Evolutionary conservation across 2,329 filamentous ascomycete species (phyloP).

Genomic region (Graphilbum ipis-grandicollis): DNA sequence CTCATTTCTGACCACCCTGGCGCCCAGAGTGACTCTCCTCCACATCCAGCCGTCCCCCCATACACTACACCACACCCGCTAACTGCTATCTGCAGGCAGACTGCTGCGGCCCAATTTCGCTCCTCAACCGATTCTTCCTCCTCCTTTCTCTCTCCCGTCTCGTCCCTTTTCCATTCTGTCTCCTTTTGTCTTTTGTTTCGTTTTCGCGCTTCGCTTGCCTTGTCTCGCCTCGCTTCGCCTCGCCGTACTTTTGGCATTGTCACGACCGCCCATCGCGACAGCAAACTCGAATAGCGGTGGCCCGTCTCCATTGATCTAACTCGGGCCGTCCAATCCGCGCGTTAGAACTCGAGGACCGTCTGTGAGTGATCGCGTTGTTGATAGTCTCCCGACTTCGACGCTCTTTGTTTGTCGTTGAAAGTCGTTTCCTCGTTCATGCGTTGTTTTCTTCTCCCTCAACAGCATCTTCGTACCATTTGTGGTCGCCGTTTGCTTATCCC

Average conservation of each 20-base stretch:
- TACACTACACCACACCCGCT: not conserved
- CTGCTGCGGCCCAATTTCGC: not conserved
- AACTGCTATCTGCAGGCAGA: too few species aligned
- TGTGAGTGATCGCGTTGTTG: too few species aligned
- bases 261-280: too few species aligned
- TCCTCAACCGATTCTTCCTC: not conserved
- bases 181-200: not conserved
- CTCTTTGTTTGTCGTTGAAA: too few species aligned
- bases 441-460: too few species aligned
- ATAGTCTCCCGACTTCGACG: too few species aligned
- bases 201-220: conserved; percentile 9
- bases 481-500: too few species aligned
- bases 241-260: not conserved
- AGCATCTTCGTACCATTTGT: too few species aligned
- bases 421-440: too few species aligned
- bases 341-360: too few species aligned
- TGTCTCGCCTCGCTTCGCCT: conserved; percentile 1
- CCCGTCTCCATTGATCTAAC: conserved; percentile 2
- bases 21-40: not conserved
- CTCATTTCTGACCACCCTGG: not conserved
- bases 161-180: not conserved
- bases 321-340: conserved; percentile 6
- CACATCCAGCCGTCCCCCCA: not conserved
- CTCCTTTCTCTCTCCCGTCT: conserved; percentile 12
- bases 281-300: too few species aligned